A percentile compares a stretch with the other conserved stretches of the same genome.
These are phyloP conservation scores for Pezicula carpinea DNA, from an alignment of 2,329 filamentous ascomycete genomes.

Conservation along the genomic window DNA sequence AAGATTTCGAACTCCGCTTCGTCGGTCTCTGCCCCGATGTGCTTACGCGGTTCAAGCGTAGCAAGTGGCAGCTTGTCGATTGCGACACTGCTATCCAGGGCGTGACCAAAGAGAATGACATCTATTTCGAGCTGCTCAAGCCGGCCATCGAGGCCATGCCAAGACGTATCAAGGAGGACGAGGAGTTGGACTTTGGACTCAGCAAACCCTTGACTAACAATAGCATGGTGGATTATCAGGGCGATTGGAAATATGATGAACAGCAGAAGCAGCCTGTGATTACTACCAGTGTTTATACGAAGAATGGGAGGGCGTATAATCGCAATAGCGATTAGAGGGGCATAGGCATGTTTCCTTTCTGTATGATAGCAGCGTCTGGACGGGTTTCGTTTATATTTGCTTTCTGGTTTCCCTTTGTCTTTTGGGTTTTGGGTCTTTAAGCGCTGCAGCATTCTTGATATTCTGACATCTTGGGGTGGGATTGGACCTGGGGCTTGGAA, in stretches of 20 bases:
- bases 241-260: too few relatives aligned
- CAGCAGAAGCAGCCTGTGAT: neutral
- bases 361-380: neutral
- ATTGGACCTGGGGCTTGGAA: too few relatives aligned
- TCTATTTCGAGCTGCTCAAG: neutral
- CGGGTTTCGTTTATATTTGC: too few relatives aligned
- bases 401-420: too few relatives aligned
- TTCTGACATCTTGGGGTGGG: too few relatives aligned
- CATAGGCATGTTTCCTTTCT: neutral
- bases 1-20: constrained; percentile 6
- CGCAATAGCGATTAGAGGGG: neutral
- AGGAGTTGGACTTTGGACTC: neutral
- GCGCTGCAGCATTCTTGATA: too few relatives aligned
- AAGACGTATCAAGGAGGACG: neutral
- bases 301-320: neutral
- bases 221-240: neutral
- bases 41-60: constrained; percentile 2
- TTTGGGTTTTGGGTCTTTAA: too few relatives aligned
- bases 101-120: neutral
- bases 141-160: neutral
- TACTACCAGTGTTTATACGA: neutral
- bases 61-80: constrained; percentile 9
- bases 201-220: neutral
- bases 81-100: neutral
- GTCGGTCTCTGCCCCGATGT: constrained; percentile 5